Percentiles rank a stretch among this genome's conserved stretches.
Conservation (phyloP, 176 grass and related monocot species). For the Oryza officinalis region DNA sequence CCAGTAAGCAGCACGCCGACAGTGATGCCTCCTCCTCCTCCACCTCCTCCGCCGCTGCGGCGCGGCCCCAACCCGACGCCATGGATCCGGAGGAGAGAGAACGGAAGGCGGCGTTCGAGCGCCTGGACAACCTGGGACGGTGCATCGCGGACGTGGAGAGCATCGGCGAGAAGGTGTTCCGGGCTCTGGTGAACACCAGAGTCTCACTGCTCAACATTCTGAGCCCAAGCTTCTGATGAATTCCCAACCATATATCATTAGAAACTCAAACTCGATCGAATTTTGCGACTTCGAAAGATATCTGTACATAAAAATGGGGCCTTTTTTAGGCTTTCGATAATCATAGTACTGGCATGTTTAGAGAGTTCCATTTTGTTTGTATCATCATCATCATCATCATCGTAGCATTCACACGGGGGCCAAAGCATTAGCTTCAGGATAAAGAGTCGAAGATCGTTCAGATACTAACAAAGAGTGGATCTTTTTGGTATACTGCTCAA, state of each 20-base stretch:
- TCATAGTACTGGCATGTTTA: background rate
- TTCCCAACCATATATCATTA: background rate
- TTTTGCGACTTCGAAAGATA: background rate
- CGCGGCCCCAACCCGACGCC: background rate
- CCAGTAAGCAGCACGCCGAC: constrained; percentile 40
- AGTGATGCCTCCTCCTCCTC: background rate
- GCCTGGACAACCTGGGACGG: constrained; percentile 51
- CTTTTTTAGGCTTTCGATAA: background rate
- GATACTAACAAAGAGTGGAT: background rate
- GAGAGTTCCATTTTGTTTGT: background rate
- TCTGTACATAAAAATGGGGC: background rate
- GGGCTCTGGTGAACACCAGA: constrained; percentile 67
- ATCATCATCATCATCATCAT: background rate
- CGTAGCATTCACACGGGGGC: background rate
- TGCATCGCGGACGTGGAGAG: constrained; percentile 62
- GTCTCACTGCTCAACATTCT: constrained; percentile 89
- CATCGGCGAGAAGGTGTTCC: constrained; percentile 65
- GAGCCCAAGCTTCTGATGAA: constrained; percentile 59
- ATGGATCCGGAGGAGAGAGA: constrained; percentile 53
- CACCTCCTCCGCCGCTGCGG: background rate
- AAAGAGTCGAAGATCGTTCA: background rate
- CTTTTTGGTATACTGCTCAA: background rate
- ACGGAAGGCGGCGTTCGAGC: constrained; percentile 53
- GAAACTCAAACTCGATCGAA: background rate
- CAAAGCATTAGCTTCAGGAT: background rate